Evolutionary conservation across 1,139 yeast species (phyloP), one percentile per base, ranked within the genome.

Genomic region (Insectozyma bohioensis): DNA sequence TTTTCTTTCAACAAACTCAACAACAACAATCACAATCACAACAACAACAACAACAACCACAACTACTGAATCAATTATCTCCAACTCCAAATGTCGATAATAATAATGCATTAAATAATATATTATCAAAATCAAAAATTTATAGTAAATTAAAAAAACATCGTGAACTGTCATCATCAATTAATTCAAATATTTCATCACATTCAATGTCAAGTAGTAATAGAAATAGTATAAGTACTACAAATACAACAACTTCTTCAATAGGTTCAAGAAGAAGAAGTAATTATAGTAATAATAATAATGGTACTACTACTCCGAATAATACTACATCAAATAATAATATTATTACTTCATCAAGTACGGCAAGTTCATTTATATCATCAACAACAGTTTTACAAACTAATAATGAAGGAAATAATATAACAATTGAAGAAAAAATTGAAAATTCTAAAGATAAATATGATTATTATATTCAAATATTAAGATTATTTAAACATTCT

Each of bases 101-200:
- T 49, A 24, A 6, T 17, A 12, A 28, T 4, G 37, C 54, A 0
- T 39, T 62, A 9, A 63, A 61, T 40, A 47, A 53, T n/a, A 41
- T 67, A 10, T 51, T 67, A 15, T 52, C 65, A 11, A 68, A 67
- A 39, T 59, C 70, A 5, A 54, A 55, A 40, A 46, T 68, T 18
- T 68, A 68, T 43, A 61, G 57, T 41, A 57, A 63, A 37, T 47
- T 67, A 17, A 67, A 60, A 41, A 66, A 63, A 40, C 53, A 62
- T 37, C 53, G 74, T 10, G 72, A 67, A 32, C 67, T 63, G 57
- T 47, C 58, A 2, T 48, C 62, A 15, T 61, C 68, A 2, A 37
- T 54, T 27, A 49, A 48, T 24, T 64, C 69, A 24, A 49, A 43
- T 9, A 33, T 46, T 4, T 57, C 67, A 28, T 12, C 39, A 30